phyloP scores from a whole-genome alignment of 2,329 filamentous ascomycete species.

The Calonectria naviculata region DNA sequence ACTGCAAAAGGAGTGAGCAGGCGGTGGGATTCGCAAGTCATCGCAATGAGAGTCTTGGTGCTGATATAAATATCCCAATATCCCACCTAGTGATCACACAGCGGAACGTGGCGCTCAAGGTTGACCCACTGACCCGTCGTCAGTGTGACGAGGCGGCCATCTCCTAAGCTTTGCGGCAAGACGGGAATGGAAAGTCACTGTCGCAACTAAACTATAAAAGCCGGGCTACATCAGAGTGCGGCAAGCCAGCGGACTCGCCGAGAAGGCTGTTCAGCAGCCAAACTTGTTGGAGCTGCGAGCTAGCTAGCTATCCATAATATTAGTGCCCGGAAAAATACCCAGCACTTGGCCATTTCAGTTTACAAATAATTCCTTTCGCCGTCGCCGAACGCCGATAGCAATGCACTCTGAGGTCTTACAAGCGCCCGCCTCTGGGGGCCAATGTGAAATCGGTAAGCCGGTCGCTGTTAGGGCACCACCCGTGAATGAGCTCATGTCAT shows the following conservation, averaged over 20 bases:
- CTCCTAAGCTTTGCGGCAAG: neutral
- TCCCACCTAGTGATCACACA: neutral
- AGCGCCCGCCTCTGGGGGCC: too few species aligned
- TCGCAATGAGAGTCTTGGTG: neutral
- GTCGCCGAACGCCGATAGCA: neutral
- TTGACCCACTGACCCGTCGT: neutral
- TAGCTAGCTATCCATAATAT: neutral
- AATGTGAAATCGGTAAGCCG: neutral
- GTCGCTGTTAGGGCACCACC: neutral
- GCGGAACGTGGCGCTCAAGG: neutral
- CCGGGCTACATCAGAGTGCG: neutral
- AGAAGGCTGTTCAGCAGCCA: neutral
- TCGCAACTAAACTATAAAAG: neutral
- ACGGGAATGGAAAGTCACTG: neutral
- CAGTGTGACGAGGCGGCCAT: neutral
- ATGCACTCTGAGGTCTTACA: neutral
- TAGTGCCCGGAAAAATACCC: too few species aligned
- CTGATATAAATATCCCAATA: neutral
- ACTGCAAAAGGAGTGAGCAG: neutral
- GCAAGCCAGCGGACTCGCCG: neutral
- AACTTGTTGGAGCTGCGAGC: neutral
- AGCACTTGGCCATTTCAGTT: neutral
- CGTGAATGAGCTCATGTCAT: neutral
- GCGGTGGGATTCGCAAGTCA: too few species aligned
- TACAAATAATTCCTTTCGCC: neutral